A percentile compares a stretch with the other conserved stretches of the same genome.
Evolutionary conservation across 495 filamentous ascomycete species (phyloP).

Genomic region (Podospora fimiseda): DNA sequence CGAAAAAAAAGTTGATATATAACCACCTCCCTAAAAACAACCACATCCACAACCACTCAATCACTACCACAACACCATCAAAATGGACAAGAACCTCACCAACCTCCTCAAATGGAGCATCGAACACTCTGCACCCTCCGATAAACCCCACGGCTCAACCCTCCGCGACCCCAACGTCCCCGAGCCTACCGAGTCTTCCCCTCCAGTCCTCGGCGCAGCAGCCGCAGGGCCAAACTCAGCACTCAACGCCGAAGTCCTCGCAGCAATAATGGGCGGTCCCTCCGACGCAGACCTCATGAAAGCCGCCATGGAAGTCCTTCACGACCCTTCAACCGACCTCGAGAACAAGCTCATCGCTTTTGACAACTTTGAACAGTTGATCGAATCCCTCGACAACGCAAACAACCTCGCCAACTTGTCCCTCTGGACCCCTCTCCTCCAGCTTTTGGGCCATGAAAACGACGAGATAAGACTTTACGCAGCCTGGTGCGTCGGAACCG

Average conservation of each 20-base stretch:
- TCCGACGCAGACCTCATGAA: conserved; percentile 88
- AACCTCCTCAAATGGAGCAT: conserved; percentile 92
- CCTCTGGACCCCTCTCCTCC: conserved; percentile 74
- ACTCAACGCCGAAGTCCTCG: conserved; percentile 61
- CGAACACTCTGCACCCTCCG: conserved; percentile 52
- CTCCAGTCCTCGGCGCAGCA: conserved; percentile 12
- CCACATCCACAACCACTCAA: conserved; percentile 4
- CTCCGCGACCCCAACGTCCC: conserved; percentile 11
- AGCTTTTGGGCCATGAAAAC: conserved; percentile 60
- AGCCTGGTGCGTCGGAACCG: conserved; percentile 88
- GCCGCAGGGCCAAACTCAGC: conserved; percentile 25
- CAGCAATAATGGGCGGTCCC: conserved; percentile 66
- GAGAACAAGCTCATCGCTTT: conserved; percentile 81
- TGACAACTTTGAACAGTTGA: conserved; percentile 91
- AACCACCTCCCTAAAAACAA: not conserved
- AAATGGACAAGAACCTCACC: conserved; percentile 44
- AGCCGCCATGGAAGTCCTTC: conserved; percentile 67
- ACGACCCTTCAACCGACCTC: conserved; percentile 54
- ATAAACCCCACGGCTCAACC: conserved; percentile 33
- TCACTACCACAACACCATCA: conserved; percentile 5
- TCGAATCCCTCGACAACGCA: conserved; percentile 90
- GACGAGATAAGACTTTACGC: conserved; percentile 69
- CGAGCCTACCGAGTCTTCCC: conserved; percentile 37
- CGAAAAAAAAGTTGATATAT: not conserved
- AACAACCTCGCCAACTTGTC: conserved; percentile 76